Conservation (phyloP, 2,329 filamentous ascomycete species). For the Seiridium unicorne region DNA sequence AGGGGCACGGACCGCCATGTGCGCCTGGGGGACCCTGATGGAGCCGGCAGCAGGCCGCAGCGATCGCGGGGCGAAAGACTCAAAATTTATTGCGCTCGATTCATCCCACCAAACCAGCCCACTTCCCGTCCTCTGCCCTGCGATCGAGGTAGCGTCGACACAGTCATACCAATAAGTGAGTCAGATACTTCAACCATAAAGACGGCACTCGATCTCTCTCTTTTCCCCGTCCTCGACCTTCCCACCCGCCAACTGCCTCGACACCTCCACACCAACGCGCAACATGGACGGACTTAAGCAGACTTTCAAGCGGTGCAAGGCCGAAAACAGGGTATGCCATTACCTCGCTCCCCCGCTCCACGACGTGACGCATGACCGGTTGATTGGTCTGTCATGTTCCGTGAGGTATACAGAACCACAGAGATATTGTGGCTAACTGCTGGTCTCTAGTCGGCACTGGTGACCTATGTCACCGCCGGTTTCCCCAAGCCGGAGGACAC, state of each 20-base stretch:
- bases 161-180: background rate
- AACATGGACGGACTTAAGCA: constrained; percentile 57
- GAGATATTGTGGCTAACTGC: constrained; percentile 9
- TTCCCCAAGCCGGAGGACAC: constrained; percentile 83
- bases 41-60: background rate
- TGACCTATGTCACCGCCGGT: constrained; percentile 95
- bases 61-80: background rate
- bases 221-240: background rate
- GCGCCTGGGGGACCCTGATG: background rate
- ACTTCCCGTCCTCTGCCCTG: background rate
- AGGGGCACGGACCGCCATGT: background rate
- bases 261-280: background rate
- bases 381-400: background rate
- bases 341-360: constrained; percentile 22
- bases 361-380: background rate
- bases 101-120: background rate
- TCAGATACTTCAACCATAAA: constrained; percentile 3
- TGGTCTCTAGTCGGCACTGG: constrained; percentile 67
- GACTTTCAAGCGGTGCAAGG: constrained; percentile 60
- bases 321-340: constrained; percentile 52
- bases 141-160: background rate
- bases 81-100: background rate
- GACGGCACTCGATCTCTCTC: background rate
- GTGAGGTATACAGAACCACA: background rate
- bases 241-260: background rate